Base-by-base conservation (phyloP, 805 yeast species). In the Wickerhamomyces alni region DNA sequence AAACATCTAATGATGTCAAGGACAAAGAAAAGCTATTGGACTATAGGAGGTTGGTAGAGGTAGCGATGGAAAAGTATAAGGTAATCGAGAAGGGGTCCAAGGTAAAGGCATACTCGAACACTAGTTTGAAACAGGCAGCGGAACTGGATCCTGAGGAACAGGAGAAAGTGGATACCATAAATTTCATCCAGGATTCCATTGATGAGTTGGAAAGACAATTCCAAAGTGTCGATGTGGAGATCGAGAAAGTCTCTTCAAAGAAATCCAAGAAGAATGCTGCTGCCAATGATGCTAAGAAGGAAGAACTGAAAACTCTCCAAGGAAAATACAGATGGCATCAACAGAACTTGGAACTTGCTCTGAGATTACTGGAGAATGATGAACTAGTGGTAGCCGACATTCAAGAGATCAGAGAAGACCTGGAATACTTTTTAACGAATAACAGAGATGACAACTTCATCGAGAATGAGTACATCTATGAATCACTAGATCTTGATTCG, bases 51-150 rank as follows among this genome's bases (percentile, higher is more conserved):
- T 59, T 77, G 37, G 83, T 84, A 42, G 82, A 76, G 54, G 67
- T 66, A 39, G 93, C 93, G 47, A 91, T 91, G 99, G 99, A 91
- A 62, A 77, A 87, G 56, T 93, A 91, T 65, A 93, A 93, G 61
- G 89, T 87, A 41, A 86, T 91, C 50, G 99, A 91, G 59, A 86
- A 89, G 61, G 80, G 83, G 41, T 82, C 87, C 70, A 91, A 91
- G 62, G 85, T 93, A 36, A 91, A 91, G 61, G 96, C 95, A 38
- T 91, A 87, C 59, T 80, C 91, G 28, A 87, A 87, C 55, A 96
- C 88, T 59, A 96, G 96, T 2, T 69, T 91, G 46, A 86, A 86
- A 38, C 76, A 77, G 47, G 77, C 77, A 40, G 72, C 66, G 36
- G 69, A 54, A 17, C 29, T 77, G 42, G 91, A 85, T 56, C 93